Percentiles rank a stretch among this genome's conserved stretches.
phyloP scores from a whole-genome alignment of 2,329 filamentous ascomycete genomes.

The Daldinia sp. region DNA sequence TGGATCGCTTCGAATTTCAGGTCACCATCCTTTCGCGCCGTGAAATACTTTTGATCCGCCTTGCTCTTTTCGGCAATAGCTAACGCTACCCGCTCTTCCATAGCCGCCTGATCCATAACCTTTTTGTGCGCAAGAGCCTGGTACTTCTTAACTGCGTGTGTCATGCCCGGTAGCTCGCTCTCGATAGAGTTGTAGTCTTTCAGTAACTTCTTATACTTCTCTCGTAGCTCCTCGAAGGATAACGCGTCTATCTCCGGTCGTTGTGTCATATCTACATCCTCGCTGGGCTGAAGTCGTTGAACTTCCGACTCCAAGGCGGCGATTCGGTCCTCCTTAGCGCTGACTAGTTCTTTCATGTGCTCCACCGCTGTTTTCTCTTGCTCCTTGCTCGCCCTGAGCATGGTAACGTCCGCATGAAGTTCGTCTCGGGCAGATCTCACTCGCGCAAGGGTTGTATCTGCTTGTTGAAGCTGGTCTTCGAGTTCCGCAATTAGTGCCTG shows the following conservation, averaged over 20 bases:
- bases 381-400: conserved; percentile 81
- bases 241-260: conserved; percentile 65
- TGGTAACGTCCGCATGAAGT: conserved; percentile 79
- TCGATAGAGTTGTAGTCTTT: conserved; percentile 85
- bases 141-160: conserved; percentile 89
- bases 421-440: conserved; percentile 88
- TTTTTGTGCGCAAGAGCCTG: conserved; percentile 87
- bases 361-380: conserved; percentile 74
- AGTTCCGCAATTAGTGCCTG: conserved; percentile 77
- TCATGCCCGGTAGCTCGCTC: conserved; percentile 87
- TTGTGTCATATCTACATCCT: conserved; percentile 56
- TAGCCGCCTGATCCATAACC: conserved; percentile 74
- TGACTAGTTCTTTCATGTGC: conserved; percentile 81
- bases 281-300: conserved; percentile 67
- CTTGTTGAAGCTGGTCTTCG: conserved; percentile 80
- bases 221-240: conserved; percentile 73
- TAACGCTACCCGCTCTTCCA: conserved; percentile 80
- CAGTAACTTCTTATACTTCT: conserved; percentile 77
- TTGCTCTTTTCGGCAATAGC: conserved; percentile 90
- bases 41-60: conserved; percentile 97
- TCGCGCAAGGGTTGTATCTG: conserved; percentile 85
- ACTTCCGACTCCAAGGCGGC: conserved; percentile 83
- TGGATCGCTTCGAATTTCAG: conserved; percentile 82
- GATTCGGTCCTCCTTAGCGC: conserved; percentile 83
- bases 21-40: conserved; percentile 92